Evolutionary conservation across 2,329 filamentous ascomycete species (phyloP).

Genomic region (Colletotrichum salicis): DNA sequence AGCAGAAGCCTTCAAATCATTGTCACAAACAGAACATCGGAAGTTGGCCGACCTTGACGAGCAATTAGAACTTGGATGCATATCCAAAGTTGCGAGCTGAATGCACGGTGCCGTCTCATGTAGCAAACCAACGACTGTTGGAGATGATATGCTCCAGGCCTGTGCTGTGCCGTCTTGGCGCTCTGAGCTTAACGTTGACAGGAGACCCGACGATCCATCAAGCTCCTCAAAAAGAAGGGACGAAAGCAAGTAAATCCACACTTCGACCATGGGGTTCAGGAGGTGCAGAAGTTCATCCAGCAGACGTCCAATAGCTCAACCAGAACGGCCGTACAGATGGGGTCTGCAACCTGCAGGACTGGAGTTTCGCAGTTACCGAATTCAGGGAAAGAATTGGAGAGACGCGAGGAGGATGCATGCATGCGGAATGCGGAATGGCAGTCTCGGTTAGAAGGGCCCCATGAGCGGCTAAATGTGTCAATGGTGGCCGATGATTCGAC

Average conservation of each 20-base stretch:
- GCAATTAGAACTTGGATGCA: neutral
- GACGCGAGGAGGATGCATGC: neutral
- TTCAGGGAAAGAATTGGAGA: neutral
- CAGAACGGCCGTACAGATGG: neutral
- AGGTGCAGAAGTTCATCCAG: neutral
- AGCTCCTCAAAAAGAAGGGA: neutral
- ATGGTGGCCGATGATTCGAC: neutral
- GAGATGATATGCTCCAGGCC: neutral
- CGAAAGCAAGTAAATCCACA: neutral
- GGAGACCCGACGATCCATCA: neutral
- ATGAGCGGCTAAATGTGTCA: neutral
- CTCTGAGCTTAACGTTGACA: neutral
- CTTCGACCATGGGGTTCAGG: neutral
- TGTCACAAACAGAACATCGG: no score
- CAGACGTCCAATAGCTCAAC: neutral
- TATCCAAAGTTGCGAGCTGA: neutral
- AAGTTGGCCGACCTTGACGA: no score
- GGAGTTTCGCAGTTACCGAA: neutral
- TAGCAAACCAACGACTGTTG: neutral
- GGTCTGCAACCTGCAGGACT: neutral
- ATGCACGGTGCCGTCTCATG: neutral
- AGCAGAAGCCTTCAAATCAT: no score
- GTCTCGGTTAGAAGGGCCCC: neutral
- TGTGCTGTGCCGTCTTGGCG: neutral
- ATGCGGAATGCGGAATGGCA: neutral